A percentile compares a stretch with the other conserved stretches of the same genome.
Conservation (phyloP, 164 flowering plant genomes). For the Vitis riparia region DNA sequence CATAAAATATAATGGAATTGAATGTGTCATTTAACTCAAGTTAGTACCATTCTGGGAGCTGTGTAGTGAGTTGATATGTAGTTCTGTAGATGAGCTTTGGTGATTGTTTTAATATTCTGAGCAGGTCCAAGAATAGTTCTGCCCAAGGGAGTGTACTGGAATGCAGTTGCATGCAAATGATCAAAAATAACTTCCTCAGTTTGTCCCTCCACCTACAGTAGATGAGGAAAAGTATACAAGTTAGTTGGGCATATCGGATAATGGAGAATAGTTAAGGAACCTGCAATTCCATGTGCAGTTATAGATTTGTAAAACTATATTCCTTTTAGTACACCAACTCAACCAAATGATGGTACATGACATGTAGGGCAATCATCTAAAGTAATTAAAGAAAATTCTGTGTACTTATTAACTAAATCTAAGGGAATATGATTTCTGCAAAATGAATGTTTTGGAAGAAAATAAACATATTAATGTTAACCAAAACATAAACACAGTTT, state of each 20-base stretch:
- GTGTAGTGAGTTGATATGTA: conserved; percentile 89
- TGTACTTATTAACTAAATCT: too few relatives aligned
- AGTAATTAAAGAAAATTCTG: too few relatives aligned
- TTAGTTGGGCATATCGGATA: too few relatives aligned
- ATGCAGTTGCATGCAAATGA: conserved; percentile 98
- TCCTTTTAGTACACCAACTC: too few relatives aligned
- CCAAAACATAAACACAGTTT: background rate
- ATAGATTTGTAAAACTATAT: too few relatives aligned
- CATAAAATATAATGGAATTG: background rate
- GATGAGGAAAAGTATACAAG: too few relatives aligned
- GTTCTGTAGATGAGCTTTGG: conserved; percentile 63
- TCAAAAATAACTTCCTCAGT: conserved; percentile 94
- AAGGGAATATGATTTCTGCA: too few relatives aligned
- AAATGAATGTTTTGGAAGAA: background rate
- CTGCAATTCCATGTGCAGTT: too few relatives aligned
- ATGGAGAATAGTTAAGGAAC: too few relatives aligned
- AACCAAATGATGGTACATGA: too few relatives aligned
- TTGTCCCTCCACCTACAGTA: conserved; percentile 78
- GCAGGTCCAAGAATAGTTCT: conserved; percentile 97
- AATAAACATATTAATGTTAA: background rate
- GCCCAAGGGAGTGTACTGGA: conserved; percentile 89
- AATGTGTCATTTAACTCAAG: background rate
- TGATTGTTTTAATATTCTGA: conserved; percentile 71
- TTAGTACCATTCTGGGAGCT: conserved; percentile 83
- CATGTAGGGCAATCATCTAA: too few relatives aligned